phyloP scores from a whole-genome alignment of 2,329 filamentous ascomycete species.

The Penicillium sp. region DNA sequence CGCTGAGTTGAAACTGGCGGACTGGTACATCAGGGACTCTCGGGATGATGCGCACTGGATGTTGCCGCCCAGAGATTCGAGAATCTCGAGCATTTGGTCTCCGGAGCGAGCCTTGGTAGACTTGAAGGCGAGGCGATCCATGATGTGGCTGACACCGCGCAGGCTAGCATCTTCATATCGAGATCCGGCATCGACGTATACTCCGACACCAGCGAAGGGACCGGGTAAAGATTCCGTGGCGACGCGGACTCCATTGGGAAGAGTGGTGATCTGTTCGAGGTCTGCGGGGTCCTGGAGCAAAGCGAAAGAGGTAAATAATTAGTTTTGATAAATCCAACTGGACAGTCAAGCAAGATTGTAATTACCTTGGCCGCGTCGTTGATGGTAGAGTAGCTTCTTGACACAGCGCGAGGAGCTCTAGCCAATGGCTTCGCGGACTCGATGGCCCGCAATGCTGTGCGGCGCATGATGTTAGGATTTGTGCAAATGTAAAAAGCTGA shows the following conservation, averaged over 20 bases:
- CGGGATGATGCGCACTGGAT: conserved; percentile 95
- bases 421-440: conserved; percentile 40
- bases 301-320: conserved; percentile 1
- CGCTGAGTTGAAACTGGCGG: conserved; percentile 92
- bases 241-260: conserved; percentile 90
- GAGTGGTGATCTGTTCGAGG: conserved; percentile 81
- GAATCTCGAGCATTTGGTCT: conserved; percentile 82
- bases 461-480: conserved; percentile 36
- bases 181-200: conserved; percentile 94
- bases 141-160: conserved; percentile 90
- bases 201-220: conserved; percentile 90
- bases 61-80: conserved; percentile 89
- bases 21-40: conserved; percentile 98
- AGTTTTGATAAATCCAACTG: conserved; percentile 2
- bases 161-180: conserved; percentile 85
- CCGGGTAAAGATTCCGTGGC: conserved; percentile 93
- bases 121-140: conserved; percentile 95
- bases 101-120: conserved; percentile 70
- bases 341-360: background rate
- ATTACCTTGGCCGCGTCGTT: conserved; percentile 40
- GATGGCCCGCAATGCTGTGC: conserved; percentile 41
- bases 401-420: conserved; percentile 34
- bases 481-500: background rate
- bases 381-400: conserved; percentile 40
- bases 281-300: conserved; percentile 72